These are phyloP conservation scores for Krasilnikovozyma curviuscula DNA, from an alignment of 768 basidiomycete genomes.

Conservation along the genomic window DNA sequence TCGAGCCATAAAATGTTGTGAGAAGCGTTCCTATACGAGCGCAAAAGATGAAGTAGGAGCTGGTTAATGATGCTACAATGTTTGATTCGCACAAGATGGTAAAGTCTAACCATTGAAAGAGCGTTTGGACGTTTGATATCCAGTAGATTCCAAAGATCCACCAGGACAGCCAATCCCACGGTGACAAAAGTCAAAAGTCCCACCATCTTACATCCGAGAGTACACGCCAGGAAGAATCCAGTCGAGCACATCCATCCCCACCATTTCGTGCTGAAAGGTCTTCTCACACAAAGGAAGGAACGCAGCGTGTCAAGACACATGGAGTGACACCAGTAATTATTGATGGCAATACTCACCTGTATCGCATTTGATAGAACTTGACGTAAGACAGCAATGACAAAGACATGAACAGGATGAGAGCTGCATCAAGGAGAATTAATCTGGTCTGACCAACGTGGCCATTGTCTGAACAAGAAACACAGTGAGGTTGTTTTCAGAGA, in stretches of 20 bases:
- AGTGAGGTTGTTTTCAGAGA: not conserved
- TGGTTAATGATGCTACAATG: not conserved
- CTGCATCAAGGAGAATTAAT: constrained; percentile 83
- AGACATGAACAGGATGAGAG: constrained; percentile 85
- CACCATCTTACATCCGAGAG: constrained; percentile 95
- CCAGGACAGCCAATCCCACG: constrained; percentile 73
- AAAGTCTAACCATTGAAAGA: constrained; percentile 46
- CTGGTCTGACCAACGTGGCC: constrained; percentile 92
- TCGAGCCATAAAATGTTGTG: constrained; percentile 70
- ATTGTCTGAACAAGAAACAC: constrained; percentile 43
- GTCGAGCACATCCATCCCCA: constrained; percentile 85
- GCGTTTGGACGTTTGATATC: constrained; percentile 50
- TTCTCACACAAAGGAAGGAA: not conserved
- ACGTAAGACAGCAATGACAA: constrained; percentile 83
- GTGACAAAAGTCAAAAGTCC: constrained; percentile 76
- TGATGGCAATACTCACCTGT: constrained; percentile 35
- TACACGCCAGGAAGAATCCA: constrained; percentile 83
- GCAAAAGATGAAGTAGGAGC: not conserved
- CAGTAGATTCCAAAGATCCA: constrained; percentile 86
- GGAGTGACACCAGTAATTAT: not conserved
- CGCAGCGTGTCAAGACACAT: not conserved
- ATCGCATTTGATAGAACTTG: constrained; percentile 83
- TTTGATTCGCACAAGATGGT: not conserved
- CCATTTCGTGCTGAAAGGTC: constrained; percentile 58
- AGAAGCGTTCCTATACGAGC: constrained; percentile 71